Base-by-base conservation (phyloP, 495 filamentous ascomycete species). In the Trichodelitschia bisporula region DNA sequence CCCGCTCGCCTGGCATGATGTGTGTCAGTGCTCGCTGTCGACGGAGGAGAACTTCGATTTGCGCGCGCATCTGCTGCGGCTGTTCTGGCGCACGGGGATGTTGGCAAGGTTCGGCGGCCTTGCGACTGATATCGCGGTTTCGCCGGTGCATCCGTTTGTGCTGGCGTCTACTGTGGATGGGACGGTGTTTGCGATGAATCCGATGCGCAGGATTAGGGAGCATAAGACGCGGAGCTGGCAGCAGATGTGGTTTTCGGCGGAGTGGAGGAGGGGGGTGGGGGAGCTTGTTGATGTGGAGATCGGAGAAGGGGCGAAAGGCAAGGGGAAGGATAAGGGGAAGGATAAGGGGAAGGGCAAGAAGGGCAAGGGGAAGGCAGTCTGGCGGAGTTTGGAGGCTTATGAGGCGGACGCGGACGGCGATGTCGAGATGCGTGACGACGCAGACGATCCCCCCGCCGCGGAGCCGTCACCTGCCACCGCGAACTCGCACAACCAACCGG, bases 191-290 rank as follows among this genome's bases (percentile, higher is more conserved):
- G 58, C 57, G 6, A 54, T 51, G 2, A 77, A 72, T 39, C 67
- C 72, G 0, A 35, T 72, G 16, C 50, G 61, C 5, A 55, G 60
- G 29, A 38, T 59, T 2, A 39, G 71, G 26, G 57, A 66, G 38
- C 38, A 43, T 3, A 74, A 66, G 41, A 48, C 51, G 24, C 51
- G 55, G 21, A 52, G 58, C 24, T 72, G 53, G 45, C 63, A 69
- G 38, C 62, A 67, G 36, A 53, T 49, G 2, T 70, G 70, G 64
- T 77, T 74, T n/a, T n/a, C n/a, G n/a, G n/a, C n/a, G n/a, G n/a
- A n/a, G n/a, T n/a, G n/a, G n/a, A n/a, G n/a, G n/a, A n/a, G n/a
- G n/a, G n/a, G n/a, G n/a, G n/a, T n/a, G n/a, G n/a, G n/a, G n/a
- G n/a, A n/a, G n/a, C n/a, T n/a, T n/a, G n/a, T n/a, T n/a, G n/a